These are phyloP conservation scores for Botryotinia globosa DNA, from an alignment of 2,329 filamentous ascomycete species.

Conservation along the genomic window DNA sequence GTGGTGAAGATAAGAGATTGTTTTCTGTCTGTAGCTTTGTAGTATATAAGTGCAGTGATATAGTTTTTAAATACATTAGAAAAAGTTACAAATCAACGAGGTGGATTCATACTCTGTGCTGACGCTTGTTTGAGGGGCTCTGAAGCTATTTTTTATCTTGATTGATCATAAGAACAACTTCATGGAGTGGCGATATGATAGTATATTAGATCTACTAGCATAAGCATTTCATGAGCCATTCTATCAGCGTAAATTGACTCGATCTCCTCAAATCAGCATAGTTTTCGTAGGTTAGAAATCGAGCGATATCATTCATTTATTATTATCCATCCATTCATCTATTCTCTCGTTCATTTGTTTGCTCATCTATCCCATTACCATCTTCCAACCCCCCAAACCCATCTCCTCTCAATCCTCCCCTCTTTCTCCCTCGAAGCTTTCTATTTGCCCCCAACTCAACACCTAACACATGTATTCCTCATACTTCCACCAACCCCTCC, in stretches of 20 bases:
- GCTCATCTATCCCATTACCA: neutral
- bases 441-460: neutral
- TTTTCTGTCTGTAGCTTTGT: constrained; percentile 1
- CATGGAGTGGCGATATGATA: neutral
- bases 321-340: neutral
- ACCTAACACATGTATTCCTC: neutral
- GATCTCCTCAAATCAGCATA: neutral
- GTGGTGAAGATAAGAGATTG: neutral
- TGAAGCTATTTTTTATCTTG: no score
- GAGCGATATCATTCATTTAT: neutral
- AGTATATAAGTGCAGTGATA: neutral
- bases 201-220: neutral
- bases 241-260: neutral
- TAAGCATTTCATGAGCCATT: neutral
- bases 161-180: neutral
- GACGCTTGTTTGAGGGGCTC: neutral
- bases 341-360: neutral
- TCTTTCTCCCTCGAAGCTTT: neutral
- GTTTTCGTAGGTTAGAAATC: neutral
- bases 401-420: neutral
- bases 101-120: neutral
- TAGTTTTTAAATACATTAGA: neutral
- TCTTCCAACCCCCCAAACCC: neutral
- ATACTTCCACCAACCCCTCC: neutral
- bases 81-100: neutral